Base-by-base conservation (phyloP, 1,284 basidiomycete species). In the Mycena sp. region DNA sequence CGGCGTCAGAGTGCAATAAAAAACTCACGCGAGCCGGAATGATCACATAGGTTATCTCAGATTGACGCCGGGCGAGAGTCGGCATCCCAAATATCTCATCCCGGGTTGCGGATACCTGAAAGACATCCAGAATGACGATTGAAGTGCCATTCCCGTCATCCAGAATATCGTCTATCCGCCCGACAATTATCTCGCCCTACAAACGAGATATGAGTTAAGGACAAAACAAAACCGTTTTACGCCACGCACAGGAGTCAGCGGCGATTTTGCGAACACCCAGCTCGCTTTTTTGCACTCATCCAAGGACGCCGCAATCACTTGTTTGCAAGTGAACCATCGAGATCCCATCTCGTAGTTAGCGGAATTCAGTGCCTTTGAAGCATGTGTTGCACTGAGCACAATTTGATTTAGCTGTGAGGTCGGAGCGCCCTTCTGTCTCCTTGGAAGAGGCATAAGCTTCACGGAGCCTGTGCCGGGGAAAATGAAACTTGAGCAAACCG, bases 181-280 rank as follows among this genome's bases (percentile, higher is more conserved):
- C n/a, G n/a, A n/a, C n/a, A n/a, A n/a, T n/a, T n/a, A n/a, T n/a
- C n/a, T n/a, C n/a, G n/a, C n/a, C n/a, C n/a, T n/a, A n/a, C n/a
- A n/a, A n/a, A n/a, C n/a, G n/a, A n/a, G n/a, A n/a, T n/a, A n/a
- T n/a, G n/a, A n/a, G n/a, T n/a, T n/a, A n/a, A n/a, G n/a, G n/a
- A n/a, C n/a, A n/a, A n/a, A n/a, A n/a, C n/a, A n/a, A n/a, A n/a
- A n/a, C n/a, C n/a, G n/a, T n/a, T n/a, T n/a, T n/a, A n/a, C n/a
- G n/a, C 25, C 16, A 59, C 49, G n/a, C n/a, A n/a, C n/a, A n/a
- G n/a, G n/a, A 2, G 41, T 52, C 16, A 59, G 4, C 16, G 49
- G 51, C 3, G 54, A 55, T 32, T 48, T 54, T 1, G 41, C 55
- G 30, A 66, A 66, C 14, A 66, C 59, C 61, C 64, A 66, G 6